phyloP scores from a whole-genome alignment of 257 asterid species.

The Forsythia viridissima region DNA sequence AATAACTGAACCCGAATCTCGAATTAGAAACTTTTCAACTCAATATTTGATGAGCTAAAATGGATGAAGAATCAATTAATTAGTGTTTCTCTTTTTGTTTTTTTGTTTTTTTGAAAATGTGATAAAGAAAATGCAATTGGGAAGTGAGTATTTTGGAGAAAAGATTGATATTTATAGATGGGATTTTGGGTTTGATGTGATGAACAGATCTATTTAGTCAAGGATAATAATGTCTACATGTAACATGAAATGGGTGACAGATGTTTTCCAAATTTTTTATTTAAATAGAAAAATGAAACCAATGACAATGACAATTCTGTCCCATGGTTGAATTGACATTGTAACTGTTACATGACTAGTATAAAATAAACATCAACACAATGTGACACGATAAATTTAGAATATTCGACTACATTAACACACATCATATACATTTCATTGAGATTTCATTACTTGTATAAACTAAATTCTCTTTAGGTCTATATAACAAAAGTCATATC shows the following conservation, averaged over 20 bases:
- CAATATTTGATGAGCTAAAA: not conserved
- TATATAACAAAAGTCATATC: not conserved
- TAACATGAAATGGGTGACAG: conserved; percentile 60
- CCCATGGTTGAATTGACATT: conserved; percentile 19
- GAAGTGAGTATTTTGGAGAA: conserved; percentile 28
- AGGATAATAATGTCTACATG: conserved; percentile 39
- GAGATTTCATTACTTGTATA: not conserved
- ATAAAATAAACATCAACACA: too few relatives aligned
- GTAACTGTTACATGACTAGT: not conserved
- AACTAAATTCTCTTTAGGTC: too few relatives aligned
- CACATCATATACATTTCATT: too few relatives aligned
- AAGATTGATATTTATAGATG: conserved; percentile 38
- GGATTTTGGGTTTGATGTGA: conserved; percentile 3
- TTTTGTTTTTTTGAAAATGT: not conserved
- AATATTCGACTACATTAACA: too few relatives aligned
- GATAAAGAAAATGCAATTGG: conserved; percentile 14
- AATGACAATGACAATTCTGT: conserved; percentile 34
- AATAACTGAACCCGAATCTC: not conserved
- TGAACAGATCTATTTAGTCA: conserved; percentile 36
- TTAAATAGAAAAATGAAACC: conserved; percentile 15
- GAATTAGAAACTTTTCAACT: not conserved
- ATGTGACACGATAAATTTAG: too few relatives aligned
- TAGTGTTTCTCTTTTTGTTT: not conserved
- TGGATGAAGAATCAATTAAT: not conserved
- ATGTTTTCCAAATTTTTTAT: conserved; percentile 46